Evolutionary conservation across 108 stramenopile species (phyloP).

Genomic region (Halocafeteria seosinensis): DNA sequence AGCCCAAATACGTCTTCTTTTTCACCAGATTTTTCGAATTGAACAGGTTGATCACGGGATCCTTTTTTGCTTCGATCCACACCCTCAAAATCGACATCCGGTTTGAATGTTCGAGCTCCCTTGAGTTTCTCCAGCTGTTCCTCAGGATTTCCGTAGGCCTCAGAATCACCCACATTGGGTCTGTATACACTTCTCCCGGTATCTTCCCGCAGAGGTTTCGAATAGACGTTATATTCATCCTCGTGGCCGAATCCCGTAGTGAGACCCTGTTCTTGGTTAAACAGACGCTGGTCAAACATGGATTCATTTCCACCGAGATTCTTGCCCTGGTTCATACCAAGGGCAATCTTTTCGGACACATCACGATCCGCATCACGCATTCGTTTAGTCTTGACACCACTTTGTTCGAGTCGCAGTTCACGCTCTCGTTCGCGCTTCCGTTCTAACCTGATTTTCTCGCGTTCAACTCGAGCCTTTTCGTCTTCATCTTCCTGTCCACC

Average conservation of each 20-base stretch:
- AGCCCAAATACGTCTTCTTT: neutral
- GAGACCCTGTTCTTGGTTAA: slow-evolving; percentile 81
- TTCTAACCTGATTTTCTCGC: slow-evolving; percentile 72
- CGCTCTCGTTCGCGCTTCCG: slow-evolving; percentile 75
- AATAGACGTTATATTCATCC: slow-evolving; percentile 89
- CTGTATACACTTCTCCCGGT: slow-evolving; percentile 68
- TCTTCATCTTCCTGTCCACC: slow-evolving; percentile 44
- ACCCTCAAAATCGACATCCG: slow-evolving; percentile 27
- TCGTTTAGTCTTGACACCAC: slow-evolving; percentile 44
- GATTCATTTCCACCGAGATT: slow-evolving; percentile 43
- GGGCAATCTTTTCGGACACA: slow-evolving; percentile 86
- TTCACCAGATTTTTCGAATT: neutral
- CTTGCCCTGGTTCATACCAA: slow-evolving; percentile 68
- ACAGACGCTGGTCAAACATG: slow-evolving; percentile 75
- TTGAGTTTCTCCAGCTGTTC: slow-evolving; percentile 14
- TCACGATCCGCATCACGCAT: slow-evolving; percentile 69
- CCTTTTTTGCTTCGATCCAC: slow-evolving; percentile 1
- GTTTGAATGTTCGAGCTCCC: slow-evolving; percentile 18
- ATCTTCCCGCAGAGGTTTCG: slow-evolving; percentile 72
- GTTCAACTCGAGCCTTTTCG: slow-evolving; percentile 56
- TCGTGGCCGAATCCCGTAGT: slow-evolving; percentile 85
- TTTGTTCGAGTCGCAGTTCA: slow-evolving; percentile 66
- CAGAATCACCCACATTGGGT: slow-evolving; percentile 32
- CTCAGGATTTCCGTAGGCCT: slow-evolving; percentile 16
- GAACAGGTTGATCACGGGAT: slow-evolving; percentile 17